These are phyloP conservation scores for Capronia epimyces DNA, from an alignment of 2,329 filamentous ascomycete species.

Conservation along the genomic window DNA sequence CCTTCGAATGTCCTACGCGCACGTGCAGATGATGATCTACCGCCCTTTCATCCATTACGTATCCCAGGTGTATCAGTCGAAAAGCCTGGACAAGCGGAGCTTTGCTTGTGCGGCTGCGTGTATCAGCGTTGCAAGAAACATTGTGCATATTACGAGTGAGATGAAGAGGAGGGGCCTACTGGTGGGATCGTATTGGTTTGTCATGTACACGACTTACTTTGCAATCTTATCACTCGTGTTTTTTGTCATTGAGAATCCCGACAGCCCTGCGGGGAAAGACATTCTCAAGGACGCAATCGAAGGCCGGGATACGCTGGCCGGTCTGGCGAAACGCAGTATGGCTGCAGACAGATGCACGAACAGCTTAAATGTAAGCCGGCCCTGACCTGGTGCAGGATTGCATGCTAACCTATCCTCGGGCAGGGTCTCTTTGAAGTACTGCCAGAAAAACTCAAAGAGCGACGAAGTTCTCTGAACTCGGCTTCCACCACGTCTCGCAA, in stretches of 20 bases:
- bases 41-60: constrained; percentile 62
- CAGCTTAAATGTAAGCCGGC: constrained; percentile 62
- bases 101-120: constrained; percentile 62
- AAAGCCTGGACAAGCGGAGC: constrained; percentile 54
- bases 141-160: constrained; percentile 59
- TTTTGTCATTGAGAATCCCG: constrained; percentile 60
- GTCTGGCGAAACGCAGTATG: constrained; percentile 74
- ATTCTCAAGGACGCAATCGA: constrained; percentile 79
- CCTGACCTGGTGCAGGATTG: neutral
- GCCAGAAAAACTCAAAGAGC: constrained; percentile 63
- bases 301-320: constrained; percentile 74
- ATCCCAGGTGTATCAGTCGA: constrained; percentile 46
- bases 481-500: constrained; percentile 43
- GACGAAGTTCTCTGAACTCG: constrained; percentile 41
- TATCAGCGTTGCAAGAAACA: constrained; percentile 60
- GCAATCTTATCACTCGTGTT: constrained; percentile 60
- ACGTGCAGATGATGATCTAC: constrained; percentile 61
- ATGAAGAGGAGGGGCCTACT: constrained; percentile 59
- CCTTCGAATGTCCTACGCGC: constrained; percentile 58
- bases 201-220: constrained; percentile 65
- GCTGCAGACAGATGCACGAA: constrained; percentile 80
- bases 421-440: constrained; percentile 79
- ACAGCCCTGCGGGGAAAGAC: constrained; percentile 60
- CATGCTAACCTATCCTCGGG: neutral
- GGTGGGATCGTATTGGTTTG: constrained; percentile 62